phyloP scores from a whole-genome alignment of 805 yeast genomes.

The Tetrapisispora iriomotensis region DNA sequence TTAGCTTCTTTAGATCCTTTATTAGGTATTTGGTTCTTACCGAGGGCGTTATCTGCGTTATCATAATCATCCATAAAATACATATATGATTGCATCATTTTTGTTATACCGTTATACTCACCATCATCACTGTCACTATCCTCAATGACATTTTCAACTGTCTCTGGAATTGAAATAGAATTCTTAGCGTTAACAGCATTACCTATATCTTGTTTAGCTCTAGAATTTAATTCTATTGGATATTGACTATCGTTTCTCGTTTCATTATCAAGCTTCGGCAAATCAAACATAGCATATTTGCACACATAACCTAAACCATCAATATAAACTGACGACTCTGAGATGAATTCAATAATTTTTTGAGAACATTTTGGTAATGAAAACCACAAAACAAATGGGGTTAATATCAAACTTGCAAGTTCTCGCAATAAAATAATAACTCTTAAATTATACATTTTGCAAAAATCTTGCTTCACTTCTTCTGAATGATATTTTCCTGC shows the following conservation, averaged over 20 bases:
- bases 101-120: conserved; percentile 42
- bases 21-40: conserved; percentile 25
- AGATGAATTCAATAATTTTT: conserved; percentile 75
- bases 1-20: conserved; percentile 5
- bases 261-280: conserved; percentile 40
- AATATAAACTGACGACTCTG: conserved; percentile 82
- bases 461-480: conserved; percentile 74
- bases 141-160: conserved; percentile 8
- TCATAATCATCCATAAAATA: conserved; percentile 82
- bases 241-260: conserved; percentile 10
- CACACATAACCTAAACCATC: conserved; percentile 95
- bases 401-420: conserved; percentile 65
- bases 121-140: conserved; percentile 7
- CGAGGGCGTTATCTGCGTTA: conserved; percentile 31
- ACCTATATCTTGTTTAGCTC: not conserved
- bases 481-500: conserved; percentile 76
- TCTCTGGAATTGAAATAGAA: not conserved
- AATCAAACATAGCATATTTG: conserved; percentile 84
- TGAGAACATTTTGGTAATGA: conserved; percentile 66
- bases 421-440: conserved; percentile 65
- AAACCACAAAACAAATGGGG: conserved; percentile 87
- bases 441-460: conserved; percentile 65
- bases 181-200: not conserved
- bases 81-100: conserved; percentile 86
- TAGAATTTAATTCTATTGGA: not conserved